Base-by-base conservation (phyloP, 306 rosid genomes). In the Pyrus communis region DNA sequence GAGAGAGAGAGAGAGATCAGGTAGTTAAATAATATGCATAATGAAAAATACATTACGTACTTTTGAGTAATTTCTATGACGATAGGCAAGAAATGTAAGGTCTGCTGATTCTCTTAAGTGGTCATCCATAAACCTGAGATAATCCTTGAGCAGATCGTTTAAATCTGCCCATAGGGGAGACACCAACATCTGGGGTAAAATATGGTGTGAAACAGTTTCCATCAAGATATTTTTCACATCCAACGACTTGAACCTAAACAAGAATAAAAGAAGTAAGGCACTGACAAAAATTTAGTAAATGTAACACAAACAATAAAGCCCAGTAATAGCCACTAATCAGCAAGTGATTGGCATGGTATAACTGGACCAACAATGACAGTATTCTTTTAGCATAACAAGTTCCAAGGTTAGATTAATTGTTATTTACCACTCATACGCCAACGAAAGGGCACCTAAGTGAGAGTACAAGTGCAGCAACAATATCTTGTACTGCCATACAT, bases 41-140 rank as follows among this genome's bases (percentile, higher is more conserved):
- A 21, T 18, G 42, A 45, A 8, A 69, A 43, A 54, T 11, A 62
- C 63, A 59, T 46, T 23, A 27, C 87, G 46, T 88, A 93, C 99
- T 88, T 96, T 91, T 64, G 98, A 93, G 87, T 96, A 96, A 79
- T 88, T 96, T 82, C 93, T 89, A 79, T 96, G 96, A 69, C 91
- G 98, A 88, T 96, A 96, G 17, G 99, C 97, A 80, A 89, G 91
- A 87, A 91, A 93, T 66, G 99, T 89, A 75, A 89, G 87, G 85
- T 96, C 98, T 17, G 99, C 99, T 82, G 98, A 96, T 85, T 96
- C 99, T 84, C 96, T 86, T 52, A 93, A 89, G 87, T 93, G 89
- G 69, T 96, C 99, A 84, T 93, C 98, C 99, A 96, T 96, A 83
- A 96, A 93, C 90, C 86, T 96, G 73, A 91, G 85, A 78, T 96